A percentile compares a stretch with the other conserved stretches of the same genome.
These are phyloP conservation scores for Hysterangium stoloniferum DNA, from an alignment of 768 basidiomycete genomes.

Conservation along the genomic window DNA sequence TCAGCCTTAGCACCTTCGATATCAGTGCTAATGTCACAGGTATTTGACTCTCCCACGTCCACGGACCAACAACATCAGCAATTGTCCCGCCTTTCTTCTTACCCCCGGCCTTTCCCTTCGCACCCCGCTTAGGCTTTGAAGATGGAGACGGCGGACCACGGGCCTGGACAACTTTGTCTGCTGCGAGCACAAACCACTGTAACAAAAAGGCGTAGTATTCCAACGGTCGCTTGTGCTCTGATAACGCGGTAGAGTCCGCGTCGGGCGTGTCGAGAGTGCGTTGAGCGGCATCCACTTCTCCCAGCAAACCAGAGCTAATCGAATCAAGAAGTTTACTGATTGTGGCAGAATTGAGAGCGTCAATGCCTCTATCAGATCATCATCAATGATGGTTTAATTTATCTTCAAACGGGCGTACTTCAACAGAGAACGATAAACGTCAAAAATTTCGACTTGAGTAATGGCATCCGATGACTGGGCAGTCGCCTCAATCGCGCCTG, in stretches of 20 bases:
- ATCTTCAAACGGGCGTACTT: conserved; percentile 34
- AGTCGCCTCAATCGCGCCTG: conserved; percentile 76
- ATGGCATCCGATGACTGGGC: conserved; percentile 72
- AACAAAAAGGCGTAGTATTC: conserved; percentile 91
- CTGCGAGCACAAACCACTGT: conserved; percentile 81
- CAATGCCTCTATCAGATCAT: conserved; percentile 32
- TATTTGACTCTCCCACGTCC: conserved; percentile 78
- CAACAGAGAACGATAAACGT: conserved; percentile 73
- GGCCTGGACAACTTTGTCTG: conserved; percentile 60
- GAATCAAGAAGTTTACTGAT: conserved; percentile 89
- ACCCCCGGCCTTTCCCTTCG: conserved; percentile 47
- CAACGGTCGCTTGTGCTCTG: conserved; percentile 59
- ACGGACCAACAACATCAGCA: conserved; percentile 24
- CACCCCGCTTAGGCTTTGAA: conserved; percentile 41
- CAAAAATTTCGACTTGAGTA: conserved; percentile 59
- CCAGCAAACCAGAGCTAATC: conserved; percentile 63
- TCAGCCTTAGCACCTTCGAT: conserved; percentile 57
- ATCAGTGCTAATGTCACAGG: conserved; percentile 62
- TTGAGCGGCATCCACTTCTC: conserved; percentile 64
- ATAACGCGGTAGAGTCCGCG: conserved; percentile 48
- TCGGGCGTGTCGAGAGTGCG: conserved; percentile 61
- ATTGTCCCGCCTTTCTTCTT: conserved; percentile 27
- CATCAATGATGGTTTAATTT: neutral
- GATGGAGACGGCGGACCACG: conserved; percentile 35
- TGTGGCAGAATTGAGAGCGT: conserved; percentile 49